Base-by-base conservation (phyloP, 345 rosid species). In the Adansonia digitata region DNA sequence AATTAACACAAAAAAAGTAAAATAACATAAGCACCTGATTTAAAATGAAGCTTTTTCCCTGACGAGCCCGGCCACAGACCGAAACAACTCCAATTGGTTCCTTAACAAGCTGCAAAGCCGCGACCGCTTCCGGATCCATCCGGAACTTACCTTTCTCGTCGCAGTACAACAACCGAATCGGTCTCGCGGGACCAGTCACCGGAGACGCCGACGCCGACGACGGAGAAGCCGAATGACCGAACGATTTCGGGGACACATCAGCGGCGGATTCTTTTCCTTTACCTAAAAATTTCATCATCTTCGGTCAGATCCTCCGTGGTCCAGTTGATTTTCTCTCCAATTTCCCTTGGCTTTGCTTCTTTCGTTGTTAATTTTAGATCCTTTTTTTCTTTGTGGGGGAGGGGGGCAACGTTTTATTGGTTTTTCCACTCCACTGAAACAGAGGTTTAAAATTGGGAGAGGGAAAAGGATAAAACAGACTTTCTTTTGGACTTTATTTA, bases 91-190 rank as follows among this genome's bases (percentile, higher is more conserved):
- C 99, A 31, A 96, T 87, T 18, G 99, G 99, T 22, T 78, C 97
- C 89, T 93, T 93, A 46, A 96, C 98, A 26, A 96, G 99, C 84
- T 90, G 98, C 74, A 96, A 81, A 35, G 91, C 83, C 7, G 97
- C 98, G 24, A 92, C 97, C 3, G 99, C 99, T 82, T 96, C 99
- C 31, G 98, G 97, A 88, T 96, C 99, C 99, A 93, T 96, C 72
- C 92, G 88, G 69, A 96, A 96, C 89, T 89, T 93, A 11, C 99
- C 98, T 75, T 87, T 92, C 82, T 93, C 98, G 70, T 96, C 99
- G 77, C 90, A 89, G 62, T 93, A 96, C 65, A 96, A 87, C 17
- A 96, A 80, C 10, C 97, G 88, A 73, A 96, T 84, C 31, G 99
- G 99, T 71, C 98, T 86, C n/a, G 97, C 91, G 15, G 97, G 99